Conservation (phyloP, 2,329 filamentous ascomycete species). For the Cercospora beticola region DNA sequence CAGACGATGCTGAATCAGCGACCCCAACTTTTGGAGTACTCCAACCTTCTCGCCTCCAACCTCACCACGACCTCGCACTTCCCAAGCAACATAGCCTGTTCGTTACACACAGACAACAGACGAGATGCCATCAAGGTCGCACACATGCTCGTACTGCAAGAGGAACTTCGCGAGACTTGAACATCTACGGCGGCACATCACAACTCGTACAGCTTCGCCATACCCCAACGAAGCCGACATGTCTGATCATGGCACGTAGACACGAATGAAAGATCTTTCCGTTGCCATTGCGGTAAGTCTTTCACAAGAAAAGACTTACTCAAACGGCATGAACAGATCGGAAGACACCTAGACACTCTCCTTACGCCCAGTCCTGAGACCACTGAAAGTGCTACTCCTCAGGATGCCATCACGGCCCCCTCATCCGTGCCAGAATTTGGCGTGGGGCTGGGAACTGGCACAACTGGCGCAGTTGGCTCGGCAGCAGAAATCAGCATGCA, state of each 20-base stretch:
- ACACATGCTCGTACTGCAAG: neutral
- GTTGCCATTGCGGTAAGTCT: conserved; percentile 16
- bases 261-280: conserved; percentile 20
- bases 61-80: neutral
- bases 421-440: neutral
- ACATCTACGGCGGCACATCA: conserved; percentile 11
- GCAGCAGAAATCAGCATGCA: neutral
- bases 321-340: conserved; percentile 16
- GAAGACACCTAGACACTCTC: neutral
- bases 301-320: conserved; percentile 18
- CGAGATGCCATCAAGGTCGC: neutral
- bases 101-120: neutral
- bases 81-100: neutral
- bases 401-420: neutral
- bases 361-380: neutral
- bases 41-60: neutral
- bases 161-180: conserved; percentile 8
- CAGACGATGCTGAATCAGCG: neutral
- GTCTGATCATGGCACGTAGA: conserved; percentile 11
- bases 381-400: neutral
- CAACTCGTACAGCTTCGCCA: conserved; percentile 1
- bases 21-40: neutral
- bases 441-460: neutral
- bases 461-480: neutral
- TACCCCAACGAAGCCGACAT: neutral